Evolutionary conservation across 352 stramenopile species (phyloP), one percentile per base, ranked within the genome.

Genomic region (Elongisporangium senticosum): DNA sequence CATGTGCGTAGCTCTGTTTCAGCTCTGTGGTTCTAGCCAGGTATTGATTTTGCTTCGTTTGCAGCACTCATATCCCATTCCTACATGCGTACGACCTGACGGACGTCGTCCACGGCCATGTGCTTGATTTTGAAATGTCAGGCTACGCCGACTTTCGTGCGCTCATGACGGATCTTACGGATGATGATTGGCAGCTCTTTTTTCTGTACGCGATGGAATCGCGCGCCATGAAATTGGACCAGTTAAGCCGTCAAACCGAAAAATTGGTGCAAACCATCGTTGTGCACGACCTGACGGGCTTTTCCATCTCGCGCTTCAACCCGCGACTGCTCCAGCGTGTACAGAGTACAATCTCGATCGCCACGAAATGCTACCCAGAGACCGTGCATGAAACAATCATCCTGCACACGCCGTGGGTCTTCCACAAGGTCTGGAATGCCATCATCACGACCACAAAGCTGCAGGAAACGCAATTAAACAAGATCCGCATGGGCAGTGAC

Each of bases 161-260:
- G 0, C 64, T 91, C n/a, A 28, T 87, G 4, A 75, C 71, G 20
- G 67, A 89, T 53, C 62, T 91, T 26, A 74, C 68, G 5, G 76
- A 91, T 50, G 82, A 88, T 5, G 82, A 91, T 53, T 89, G 77
- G 79, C 72, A 75, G 47, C 71, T 73, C 7, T 91, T 87, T 56
- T 82, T 77, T 37, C 62, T 88, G 15, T 87, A 89, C 60, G 80
- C 82, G n/a, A 83, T 91, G 67, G 82, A 91, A 58, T 83, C 83
- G 56, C 75, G 77, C 17, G 68, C 82, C 4, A 66, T 89, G 19
- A 79, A 75, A 28, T 70, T 91, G 14, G 82, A 91, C 53, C 71
- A 82, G 52, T 73, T 88, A 19, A 88, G 77, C 49, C 74, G 80
- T 19, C 68, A 83, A 56, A 59, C 72, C 37, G 74, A 88, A 61